Conservation (phyloP, 306 rosid genomes). For the Canavalia gladiata region DNA sequence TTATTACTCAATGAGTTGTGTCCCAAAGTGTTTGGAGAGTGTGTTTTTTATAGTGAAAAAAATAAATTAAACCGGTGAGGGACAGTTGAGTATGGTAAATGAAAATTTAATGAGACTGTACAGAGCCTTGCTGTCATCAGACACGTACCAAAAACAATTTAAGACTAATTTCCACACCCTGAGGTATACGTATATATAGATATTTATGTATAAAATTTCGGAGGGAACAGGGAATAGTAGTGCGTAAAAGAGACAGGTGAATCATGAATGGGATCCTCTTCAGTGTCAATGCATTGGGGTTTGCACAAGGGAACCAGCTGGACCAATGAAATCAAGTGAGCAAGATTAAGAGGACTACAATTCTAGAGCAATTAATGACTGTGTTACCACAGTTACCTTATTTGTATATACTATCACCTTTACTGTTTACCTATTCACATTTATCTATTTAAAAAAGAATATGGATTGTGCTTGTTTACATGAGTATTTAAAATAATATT, state of each 20-base stretch:
- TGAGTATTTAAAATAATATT: no score
- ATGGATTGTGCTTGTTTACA: no score
- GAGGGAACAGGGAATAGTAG: neutral
- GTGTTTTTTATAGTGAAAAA: slow-evolving; percentile 1
- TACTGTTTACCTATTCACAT: no score
- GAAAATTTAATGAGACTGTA: slow-evolving; percentile 13
- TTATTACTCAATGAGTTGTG: neutral
- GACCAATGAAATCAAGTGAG: no score
- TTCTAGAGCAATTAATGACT: no score
- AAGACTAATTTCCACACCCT: neutral
- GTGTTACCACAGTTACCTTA: no score
- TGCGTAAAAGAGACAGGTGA: neutral
- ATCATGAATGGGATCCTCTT: slow-evolving; percentile 6
- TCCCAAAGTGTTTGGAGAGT: neutral
- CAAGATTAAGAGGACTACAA: no score
- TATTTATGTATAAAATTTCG: neutral
- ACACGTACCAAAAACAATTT: slow-evolving; percentile 13
- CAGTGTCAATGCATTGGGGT: no score
- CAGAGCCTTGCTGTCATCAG: slow-evolving; percentile 27
- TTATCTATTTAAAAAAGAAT: no score
- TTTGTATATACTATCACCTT: no score
- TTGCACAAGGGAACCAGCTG: no score
- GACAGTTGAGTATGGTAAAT: slow-evolving; percentile 27
- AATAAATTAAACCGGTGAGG: neutral
- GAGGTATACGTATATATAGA: neutral